phyloP scores from a whole-genome alignment of 106 monocot species.

The Phalaenopsis aphrodite region DNA sequence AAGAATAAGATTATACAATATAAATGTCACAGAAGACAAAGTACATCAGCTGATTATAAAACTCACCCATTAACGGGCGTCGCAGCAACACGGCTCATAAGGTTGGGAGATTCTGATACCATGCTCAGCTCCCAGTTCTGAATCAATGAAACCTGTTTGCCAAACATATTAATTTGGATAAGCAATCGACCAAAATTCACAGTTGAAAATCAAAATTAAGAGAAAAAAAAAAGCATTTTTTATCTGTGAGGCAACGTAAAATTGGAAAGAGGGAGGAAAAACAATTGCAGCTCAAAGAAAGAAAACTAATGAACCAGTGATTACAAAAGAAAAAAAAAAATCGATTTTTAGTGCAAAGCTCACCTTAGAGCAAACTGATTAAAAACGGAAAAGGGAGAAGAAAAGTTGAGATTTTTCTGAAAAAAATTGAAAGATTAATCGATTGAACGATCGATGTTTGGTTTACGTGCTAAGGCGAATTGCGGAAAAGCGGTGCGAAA shows the following conservation, averaged over 20 bases:
- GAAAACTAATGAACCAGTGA: neutral
- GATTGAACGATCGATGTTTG: no score
- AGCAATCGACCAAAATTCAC: neutral
- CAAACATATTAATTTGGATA: neutral
- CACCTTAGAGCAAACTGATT: neutral
- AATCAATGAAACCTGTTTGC: neutral
- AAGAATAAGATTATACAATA: neutral
- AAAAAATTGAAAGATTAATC: neutral
- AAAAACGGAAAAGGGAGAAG: neutral
- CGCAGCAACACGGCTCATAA: constrained; percentile 14
- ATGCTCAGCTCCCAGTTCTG: constrained; percentile 4
- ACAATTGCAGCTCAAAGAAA: neutral
- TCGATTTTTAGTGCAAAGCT: no score
- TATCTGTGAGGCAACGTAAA: neutral
- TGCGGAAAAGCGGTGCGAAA: neutral
- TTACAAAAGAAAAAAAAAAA: neutral
- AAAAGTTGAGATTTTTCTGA: neutral
- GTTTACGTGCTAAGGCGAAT: neutral
- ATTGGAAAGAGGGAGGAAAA: neutral
- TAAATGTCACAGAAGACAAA: neutral
- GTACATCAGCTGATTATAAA: constrained; percentile 1
- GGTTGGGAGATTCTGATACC: constrained; percentile 19
- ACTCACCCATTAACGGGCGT: constrained; percentile 5
- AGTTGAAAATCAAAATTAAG: neutral
- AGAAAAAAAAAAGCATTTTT: neutral